Evolutionary conservation across 2,329 filamentous ascomycete species (phyloP).

Genomic region (Erysiphe pulchra): DNA sequence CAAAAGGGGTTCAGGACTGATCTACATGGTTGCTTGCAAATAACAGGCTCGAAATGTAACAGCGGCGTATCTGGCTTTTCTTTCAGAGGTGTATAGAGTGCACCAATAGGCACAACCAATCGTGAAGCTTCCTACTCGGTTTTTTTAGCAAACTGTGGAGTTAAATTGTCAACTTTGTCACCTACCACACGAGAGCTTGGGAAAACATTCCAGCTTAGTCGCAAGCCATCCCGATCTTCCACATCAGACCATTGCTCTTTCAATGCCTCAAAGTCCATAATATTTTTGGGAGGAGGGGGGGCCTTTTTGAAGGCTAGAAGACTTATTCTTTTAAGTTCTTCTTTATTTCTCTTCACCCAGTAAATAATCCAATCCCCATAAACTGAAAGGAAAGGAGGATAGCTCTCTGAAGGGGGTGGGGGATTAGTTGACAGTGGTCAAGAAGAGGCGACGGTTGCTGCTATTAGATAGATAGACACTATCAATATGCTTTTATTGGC

Average conservation of each 20-base stretch:
- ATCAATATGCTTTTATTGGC: too few relatives aligned
- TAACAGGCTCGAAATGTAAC: slow-evolving; percentile 86
- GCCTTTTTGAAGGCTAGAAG: too few relatives aligned
- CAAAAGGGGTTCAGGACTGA: slow-evolving; percentile 94
- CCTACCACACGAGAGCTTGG: slow-evolving; percentile 88
- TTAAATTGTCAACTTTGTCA: slow-evolving; percentile 8
- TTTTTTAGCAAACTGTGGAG: slow-evolving; percentile 7
- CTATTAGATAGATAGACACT: too few relatives aligned
- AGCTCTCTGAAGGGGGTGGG: too few relatives aligned
- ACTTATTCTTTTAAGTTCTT: too few relatives aligned
- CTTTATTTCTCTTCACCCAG: too few relatives aligned
- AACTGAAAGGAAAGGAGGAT: too few relatives aligned
- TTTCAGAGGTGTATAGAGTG: slow-evolving; percentile 84
- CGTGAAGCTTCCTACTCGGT: slow-evolving; percentile 58
- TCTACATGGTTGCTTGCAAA: slow-evolving; percentile 86
- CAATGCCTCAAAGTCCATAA: slow-evolving; percentile 12
- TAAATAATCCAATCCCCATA: too few relatives aligned
- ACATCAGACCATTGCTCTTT: slow-evolving; percentile 30
- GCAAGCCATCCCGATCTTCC: slow-evolving; percentile 86
- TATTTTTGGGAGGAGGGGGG: background rate
- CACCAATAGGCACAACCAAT: slow-evolving; percentile 85
- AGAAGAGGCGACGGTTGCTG: too few relatives aligned
- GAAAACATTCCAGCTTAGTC: slow-evolving; percentile 96
- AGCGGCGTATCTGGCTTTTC: slow-evolving; percentile 76
- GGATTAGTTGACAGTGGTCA: too few relatives aligned